Evolutionary conservation across 1,139 yeast species (phyloP).

Genomic region (Magnusiomyces tetraspermus): DNA sequence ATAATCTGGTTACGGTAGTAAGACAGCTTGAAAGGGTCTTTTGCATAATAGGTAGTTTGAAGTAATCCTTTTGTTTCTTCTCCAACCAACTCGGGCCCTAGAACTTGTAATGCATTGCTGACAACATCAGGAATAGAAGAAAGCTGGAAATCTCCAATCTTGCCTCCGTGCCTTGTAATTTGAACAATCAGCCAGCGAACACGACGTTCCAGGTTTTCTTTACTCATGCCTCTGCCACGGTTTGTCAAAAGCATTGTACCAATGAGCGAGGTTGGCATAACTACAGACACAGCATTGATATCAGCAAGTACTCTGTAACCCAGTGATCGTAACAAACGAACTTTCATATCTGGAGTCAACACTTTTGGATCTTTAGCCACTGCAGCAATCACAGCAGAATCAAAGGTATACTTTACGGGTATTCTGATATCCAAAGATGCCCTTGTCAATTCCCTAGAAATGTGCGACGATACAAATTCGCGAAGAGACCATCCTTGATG

Average conservation of each 20-base stretch:
- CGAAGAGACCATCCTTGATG: constrained; percentile 37
- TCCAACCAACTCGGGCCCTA: constrained; percentile 35
- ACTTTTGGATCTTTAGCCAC: constrained; percentile 13
- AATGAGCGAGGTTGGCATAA: constrained; percentile 39
- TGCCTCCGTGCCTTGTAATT: constrained; percentile 34
- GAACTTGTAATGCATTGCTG: constrained; percentile 33
- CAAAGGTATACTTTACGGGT: constrained; percentile 8
- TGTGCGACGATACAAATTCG: constrained; percentile 28
- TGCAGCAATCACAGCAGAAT: constrained; percentile 5
- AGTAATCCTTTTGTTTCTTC: constrained; percentile 30
- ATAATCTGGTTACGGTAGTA: constrained; percentile 38
- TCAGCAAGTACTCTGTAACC: constrained; percentile 36
- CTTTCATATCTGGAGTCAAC: constrained; percentile 19
- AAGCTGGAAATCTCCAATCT: constrained; percentile 31
- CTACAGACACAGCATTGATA: constrained; percentile 35
- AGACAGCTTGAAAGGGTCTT: constrained; percentile 36
- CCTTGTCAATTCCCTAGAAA: constrained; percentile 21
- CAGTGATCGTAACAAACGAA: constrained; percentile 30
- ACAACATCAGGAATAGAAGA: constrained; percentile 29
- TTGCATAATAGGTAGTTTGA: constrained; percentile 34
- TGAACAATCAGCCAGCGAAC: constrained; percentile 33
- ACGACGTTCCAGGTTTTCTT: constrained; percentile 29
- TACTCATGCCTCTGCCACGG: constrained; percentile 34
- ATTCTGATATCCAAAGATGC: background rate
- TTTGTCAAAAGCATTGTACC: constrained; percentile 37